A percentile compares a stretch with the other conserved stretches of the same genome.
Conservation (phyloP, 805 yeast genomes). For the Lachancea waltii region DNA sequence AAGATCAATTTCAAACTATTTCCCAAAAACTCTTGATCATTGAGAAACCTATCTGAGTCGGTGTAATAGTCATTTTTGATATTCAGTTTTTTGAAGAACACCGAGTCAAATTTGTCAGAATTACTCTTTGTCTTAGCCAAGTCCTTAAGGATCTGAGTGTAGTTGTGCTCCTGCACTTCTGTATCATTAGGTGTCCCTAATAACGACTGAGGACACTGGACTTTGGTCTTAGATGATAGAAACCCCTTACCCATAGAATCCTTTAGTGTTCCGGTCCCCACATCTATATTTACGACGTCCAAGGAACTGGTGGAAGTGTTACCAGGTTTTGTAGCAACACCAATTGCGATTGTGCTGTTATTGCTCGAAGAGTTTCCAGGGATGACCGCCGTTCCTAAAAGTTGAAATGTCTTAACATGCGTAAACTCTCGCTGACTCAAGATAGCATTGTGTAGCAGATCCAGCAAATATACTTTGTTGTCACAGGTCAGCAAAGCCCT, state of each 20-base stretch:
- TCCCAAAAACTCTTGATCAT: constrained; percentile 48
- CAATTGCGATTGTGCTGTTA: constrained; percentile 25
- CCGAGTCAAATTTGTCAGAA: constrained; percentile 28
- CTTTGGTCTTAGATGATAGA: constrained; percentile 1
- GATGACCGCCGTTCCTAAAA: constrained; percentile 22
- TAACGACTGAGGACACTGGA: constrained; percentile 25
- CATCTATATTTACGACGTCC: constrained; percentile 39
- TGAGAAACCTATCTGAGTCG: constrained; percentile 56
- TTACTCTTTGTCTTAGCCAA: constrained; percentile 19
- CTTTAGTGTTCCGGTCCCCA: constrained; percentile 60
- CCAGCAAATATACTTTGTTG: constrained; percentile 26
- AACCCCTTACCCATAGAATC: constrained; percentile 65
- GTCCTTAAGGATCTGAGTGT: constrained; percentile 22
- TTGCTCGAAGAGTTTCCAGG: constrained; percentile 9
- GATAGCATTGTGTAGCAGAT: constrained; percentile 24
- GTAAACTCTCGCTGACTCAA: constrained; percentile 22
- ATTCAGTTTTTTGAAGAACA: constrained; percentile 28
- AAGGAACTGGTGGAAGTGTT: constrained; percentile 25
- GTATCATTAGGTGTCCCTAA: constrained; percentile 14
- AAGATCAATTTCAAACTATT: constrained; percentile 41
- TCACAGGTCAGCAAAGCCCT: constrained; percentile 26
- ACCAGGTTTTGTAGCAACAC: constrained; percentile 28
- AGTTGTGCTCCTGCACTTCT: constrained; percentile 18
- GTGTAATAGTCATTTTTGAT: constrained; percentile 48
- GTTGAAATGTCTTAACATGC: constrained; percentile 26